Base-by-base conservation (phyloP, 2,329 filamentous ascomycete species). In the Elsinoe necatrix region DNA sequence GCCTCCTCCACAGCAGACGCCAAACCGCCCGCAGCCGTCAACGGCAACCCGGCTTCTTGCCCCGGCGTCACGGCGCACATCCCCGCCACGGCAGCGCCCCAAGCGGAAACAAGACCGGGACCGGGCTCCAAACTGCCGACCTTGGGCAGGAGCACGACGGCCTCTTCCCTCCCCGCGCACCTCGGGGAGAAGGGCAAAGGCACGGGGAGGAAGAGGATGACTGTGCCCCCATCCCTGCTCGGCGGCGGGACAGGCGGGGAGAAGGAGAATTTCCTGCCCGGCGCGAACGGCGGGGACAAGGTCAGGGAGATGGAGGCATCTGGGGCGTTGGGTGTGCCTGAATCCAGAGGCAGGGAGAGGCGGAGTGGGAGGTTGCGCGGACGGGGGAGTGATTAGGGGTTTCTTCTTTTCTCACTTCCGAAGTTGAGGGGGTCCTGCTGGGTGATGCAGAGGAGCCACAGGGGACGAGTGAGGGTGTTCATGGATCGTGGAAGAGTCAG, bases 311-410 rank as follows among this genome's bases (percentile, higher is more conserved):
- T 39, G 23, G 41, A 35, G 20, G 14, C 7, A 3, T 21, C 8
- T 2, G 25, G 25, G 14, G 20, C 18, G 25, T 27, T 56, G 18
- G 41, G 54, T 11, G 27, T 25, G 8, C 18, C 29, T 27, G 29
- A 37, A 14, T 27, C 11, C 2, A 14, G 27, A 11, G 29, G 29
- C 23, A 37, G 29, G 39, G 54, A 56, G 54, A 56, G 54, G 54
- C 34, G 54, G 42, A 56, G 54, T 48, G 54, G 54, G 27, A 45
- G 54, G 41, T 18, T 56, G 27, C 47, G 54, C 27, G 42, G 54
- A 7, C 2, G 41, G 29, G 54, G 54, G 27, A 31, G 23, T 18
- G 54, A 48, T 16, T 56, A 48, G 48, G 16, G 2, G 31, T 4
- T n/a, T n/a, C n/a, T n/a, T n/a, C n/a, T n/a, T 18, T 12, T 31